Conservation (phyloP, 75 land plant species). For the Adiantum capillusveneris region DNA sequence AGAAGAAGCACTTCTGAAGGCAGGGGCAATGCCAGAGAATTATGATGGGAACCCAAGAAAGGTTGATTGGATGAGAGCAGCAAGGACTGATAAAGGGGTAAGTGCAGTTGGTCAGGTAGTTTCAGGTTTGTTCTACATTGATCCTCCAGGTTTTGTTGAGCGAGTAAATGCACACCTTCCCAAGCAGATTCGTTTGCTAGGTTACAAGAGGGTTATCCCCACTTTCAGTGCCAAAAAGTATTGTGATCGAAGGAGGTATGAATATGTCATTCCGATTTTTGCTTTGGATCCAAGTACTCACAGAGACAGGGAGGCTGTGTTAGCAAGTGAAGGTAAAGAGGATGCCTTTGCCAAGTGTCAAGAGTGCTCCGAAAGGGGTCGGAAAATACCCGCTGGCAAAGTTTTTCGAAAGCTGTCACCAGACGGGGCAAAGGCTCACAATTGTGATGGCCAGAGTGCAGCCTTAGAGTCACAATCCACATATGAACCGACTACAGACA, state of each 20-base stretch:
- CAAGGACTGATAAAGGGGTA: constrained; percentile 97
- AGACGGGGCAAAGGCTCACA: background rate
- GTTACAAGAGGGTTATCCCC: constrained; percentile 68
- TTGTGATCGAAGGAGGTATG: constrained; percentile 84
- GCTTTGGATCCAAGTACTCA: constrained; percentile 76
- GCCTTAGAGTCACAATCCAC: too few species aligned
- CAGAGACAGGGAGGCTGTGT: constrained; percentile 59
- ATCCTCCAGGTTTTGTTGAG: constrained; percentile 75
- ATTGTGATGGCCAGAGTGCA: too few species aligned
- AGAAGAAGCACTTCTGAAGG: constrained; percentile 63
- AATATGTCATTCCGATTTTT: constrained; percentile 78
- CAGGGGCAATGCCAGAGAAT: constrained; percentile 65
- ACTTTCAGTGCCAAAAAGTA: constrained; percentile 84
- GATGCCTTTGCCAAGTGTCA: constrained; percentile 49
- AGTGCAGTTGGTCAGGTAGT: constrained; percentile 94
- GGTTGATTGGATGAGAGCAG: constrained; percentile 83
- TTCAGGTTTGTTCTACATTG: constrained; percentile 76
- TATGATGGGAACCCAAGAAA: constrained; percentile 50
- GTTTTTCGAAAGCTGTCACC: too few species aligned
- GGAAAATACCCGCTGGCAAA: background rate
- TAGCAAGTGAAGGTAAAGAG: constrained; percentile 48
- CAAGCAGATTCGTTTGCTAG: constrained; percentile 60
- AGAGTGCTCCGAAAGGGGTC: constrained; percentile 71
- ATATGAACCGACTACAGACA: too few species aligned
- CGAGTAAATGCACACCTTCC: constrained; percentile 64